Percentiles rank a stretch among this genome's conserved stretches.
Evolutionary conservation across 164 flowering plant species (phyloP).

Genomic region (Chloranthus sessilifolius): DNA sequence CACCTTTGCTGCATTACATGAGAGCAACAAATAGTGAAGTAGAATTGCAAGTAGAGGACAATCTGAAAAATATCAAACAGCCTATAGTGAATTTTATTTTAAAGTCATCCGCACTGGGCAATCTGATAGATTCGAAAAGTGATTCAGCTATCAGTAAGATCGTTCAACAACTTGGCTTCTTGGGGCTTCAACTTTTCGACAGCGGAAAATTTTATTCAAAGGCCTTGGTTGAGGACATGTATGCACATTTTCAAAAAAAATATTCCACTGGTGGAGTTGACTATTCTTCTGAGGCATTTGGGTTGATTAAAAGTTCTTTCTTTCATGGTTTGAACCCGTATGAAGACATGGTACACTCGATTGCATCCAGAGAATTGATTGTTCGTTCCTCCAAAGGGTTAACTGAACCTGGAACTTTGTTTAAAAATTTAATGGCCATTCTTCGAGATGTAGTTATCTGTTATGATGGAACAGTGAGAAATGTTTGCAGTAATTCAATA

Average conservation of each 20-base stretch:
- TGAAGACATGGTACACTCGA: slow-evolving; percentile 73
- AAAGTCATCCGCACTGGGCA: slow-evolving; percentile 50
- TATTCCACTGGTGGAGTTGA: slow-evolving; percentile 33
- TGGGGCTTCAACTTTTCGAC: slow-evolving; percentile 67
- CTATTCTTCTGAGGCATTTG: slow-evolving; percentile 58
- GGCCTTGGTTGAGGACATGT: slow-evolving; percentile 53
- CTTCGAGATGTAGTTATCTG: slow-evolving; percentile 85
- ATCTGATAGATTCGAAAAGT: slow-evolving; percentile 66
- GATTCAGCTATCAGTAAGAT: slow-evolving; percentile 62
- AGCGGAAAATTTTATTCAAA: slow-evolving; percentile 67
- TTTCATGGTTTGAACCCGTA: slow-evolving; percentile 77
- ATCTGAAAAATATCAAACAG: slow-evolving; percentile 30
- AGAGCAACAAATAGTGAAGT: slow-evolving; percentile 51
- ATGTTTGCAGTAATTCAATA: slow-evolving; percentile 63
- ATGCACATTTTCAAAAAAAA: slow-evolving; percentile 33
- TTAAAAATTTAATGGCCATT: slow-evolving; percentile 87
- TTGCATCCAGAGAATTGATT: slow-evolving; percentile 76
- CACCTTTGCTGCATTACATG: slow-evolving; percentile 39
- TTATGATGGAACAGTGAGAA: slow-evolving; percentile 88
- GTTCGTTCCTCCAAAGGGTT: slow-evolving; percentile 89
- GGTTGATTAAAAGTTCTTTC: slow-evolving; percentile 55
- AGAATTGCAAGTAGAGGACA: slow-evolving; percentile 52
- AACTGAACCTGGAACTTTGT: slow-evolving; percentile 85
- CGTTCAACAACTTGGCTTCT: slow-evolving; percentile 77
- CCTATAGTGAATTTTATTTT: slow-evolving; percentile 39